Evolutionary conservation across 2,329 filamentous ascomycete genomes (phyloP), one percentile per base, ranked within the genome.

Genomic region (Aspergillus fischeri): DNA sequence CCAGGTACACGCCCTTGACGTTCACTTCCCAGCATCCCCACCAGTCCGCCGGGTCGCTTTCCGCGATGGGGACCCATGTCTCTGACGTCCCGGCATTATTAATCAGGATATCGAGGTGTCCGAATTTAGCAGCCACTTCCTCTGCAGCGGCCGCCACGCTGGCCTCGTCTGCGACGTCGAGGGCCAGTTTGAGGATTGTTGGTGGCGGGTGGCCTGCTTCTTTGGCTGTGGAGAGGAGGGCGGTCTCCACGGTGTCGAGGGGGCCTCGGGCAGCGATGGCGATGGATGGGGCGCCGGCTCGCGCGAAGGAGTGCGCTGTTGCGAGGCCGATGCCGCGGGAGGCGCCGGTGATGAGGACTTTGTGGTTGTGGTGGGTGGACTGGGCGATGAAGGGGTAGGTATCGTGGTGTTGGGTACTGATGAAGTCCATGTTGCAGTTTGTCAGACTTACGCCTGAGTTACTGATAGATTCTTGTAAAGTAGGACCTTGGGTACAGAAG

Each of bases 291-390:
- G 71, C 70, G 2, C 75, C 75, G 17, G 74, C 71, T 49, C 62
- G 61, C 4, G 67, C 67, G 41, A 67, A 70, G 4, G 67, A 65
- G 41, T 69, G 70, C 9, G 71, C 73, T 25, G 74, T 74, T 29
- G 70, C 68, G 48, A 62, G 66, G 3, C 75, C 75, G 11, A 75
- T 58, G 8, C 74, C 74, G 14, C 66, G 67, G 4, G 68, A 68
- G 2, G 72, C 75, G 4, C 75, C 75, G 24, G 64, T 75, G 53
- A 77, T 67, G 54, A 77, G 71, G 25, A 76, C 70, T 17, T 54
- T 66, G 11, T 73, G 51, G 49, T 71, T 51, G 11, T 61, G 63
- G 24, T 72, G 68, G 6, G 11, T 49, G 64, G 70, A 53, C 52
- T 71, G 32, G 14, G 32, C 67, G 21, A 73, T 73, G 7, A 60